Base-by-base conservation (phyloP, 345 rosid genomes). In the Firmiana major region DNA sequence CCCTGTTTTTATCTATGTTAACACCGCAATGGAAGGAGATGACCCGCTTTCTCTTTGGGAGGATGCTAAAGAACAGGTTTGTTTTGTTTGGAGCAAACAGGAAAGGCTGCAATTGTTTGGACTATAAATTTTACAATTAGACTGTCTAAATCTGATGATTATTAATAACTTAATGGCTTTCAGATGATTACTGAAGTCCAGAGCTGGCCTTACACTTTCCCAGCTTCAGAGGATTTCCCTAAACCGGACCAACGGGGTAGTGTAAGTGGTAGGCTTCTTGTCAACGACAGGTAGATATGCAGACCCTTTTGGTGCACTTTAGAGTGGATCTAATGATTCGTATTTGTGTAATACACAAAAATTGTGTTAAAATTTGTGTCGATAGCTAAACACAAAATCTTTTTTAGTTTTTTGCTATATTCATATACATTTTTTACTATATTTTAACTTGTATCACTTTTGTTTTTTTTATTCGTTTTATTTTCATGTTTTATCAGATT, bases 141-240 rank as follows among this genome's bases (percentile, higher is more conserved):
- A 7, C 38, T 31, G 5, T 8, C 42, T 9, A 38, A 15, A 53
- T 40, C 3, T 24, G 26, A 38, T 66, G 6, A 26, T 12, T 6
- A 51, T 5, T 16, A 43, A 28, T 51, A 42, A 59, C 28, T 21
- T 31, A 42, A 16, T 79, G 46, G 59, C 58, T 34, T 31, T 54
- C 81, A 90, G 91, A 84, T 82, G 85, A 64, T 36, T 13, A 55
- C 22, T 21, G 92, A 90, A 82, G 86, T 83, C 16, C 75, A 81
- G 48, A 87, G 81, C 68, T 90, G 94, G 94, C 94, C 94, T 12
- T 89, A 89, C 75, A 70, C 60, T 54, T 90, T 90, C 78, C 88
- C 90, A 60, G 87, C 87, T 74, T 89, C 94, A 0, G 81, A 84
- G 63, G 92, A 90, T 81, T 90, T 84, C 57, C 87, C 82, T 6